A percentile compares a stretch with the other conserved stretches of the same genome.
Conservation (phyloP, 441 rosid species). For the Pelargonium fulgidum region DNA sequence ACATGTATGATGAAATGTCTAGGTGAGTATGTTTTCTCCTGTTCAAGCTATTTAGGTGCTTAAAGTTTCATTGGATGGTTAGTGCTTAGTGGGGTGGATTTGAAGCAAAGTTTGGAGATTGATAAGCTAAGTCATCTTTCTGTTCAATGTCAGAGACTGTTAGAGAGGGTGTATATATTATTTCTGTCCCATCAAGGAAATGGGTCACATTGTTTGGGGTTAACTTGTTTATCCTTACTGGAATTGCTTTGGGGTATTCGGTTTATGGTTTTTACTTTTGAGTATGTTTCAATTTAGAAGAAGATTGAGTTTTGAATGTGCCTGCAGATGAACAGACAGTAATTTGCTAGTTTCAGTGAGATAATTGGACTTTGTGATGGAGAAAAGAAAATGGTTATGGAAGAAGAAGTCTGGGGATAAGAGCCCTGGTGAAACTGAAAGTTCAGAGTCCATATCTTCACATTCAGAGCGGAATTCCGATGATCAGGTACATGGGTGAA, state of each 20-base stretch:
- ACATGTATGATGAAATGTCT: too few relatives aligned
- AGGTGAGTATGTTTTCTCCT: neutral
- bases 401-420: conserved; percentile 40
- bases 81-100: conserved; percentile 10
- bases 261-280: too few relatives aligned
- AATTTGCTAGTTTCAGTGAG: conserved; percentile 16
- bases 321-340: neutral
- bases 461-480: conserved; percentile 69
- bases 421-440: conserved; percentile 65
- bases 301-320: neutral
- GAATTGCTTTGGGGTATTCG: too few relatives aligned
- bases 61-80: neutral
- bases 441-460: conserved; percentile 66
- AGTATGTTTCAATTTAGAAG: neutral
- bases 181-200: conserved; percentile 8
- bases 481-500: conserved; percentile 49
- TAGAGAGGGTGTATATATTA: neutral
- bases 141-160: neutral
- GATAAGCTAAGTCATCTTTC: neutral
- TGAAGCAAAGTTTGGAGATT: conserved; percentile 14
- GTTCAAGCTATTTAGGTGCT: neutral
- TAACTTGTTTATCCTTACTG: neutral
- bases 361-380: conserved; percentile 44
- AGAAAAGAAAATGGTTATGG: conserved; percentile 84
- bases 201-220: neutral